Conservation (phyloP, 805 yeast genomes). For the Blastobotrys muscicola region DNA sequence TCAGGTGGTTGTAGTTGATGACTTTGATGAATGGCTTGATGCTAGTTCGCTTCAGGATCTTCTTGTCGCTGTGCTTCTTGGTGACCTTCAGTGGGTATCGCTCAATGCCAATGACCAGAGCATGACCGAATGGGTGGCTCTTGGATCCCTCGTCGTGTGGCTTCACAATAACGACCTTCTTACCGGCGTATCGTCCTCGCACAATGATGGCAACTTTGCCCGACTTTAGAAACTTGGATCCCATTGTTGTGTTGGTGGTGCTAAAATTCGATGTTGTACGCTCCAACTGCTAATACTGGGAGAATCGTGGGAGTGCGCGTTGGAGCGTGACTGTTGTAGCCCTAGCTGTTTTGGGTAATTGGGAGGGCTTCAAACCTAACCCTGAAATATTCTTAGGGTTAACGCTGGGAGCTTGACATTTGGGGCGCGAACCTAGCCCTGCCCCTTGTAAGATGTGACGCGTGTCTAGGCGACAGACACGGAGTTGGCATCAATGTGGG, state of each 20-base stretch:
- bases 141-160: constrained; percentile 99
- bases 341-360: not conserved
- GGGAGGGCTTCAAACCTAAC: no score
- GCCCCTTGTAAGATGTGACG: no score
- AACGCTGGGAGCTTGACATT: no score
- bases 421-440: no score
- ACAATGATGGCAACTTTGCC: constrained; percentile 99
- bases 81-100: constrained; percentile 96
- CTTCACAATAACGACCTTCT: constrained; percentile 98
- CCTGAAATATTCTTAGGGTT: no score
- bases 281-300: not conserved
- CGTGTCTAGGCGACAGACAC: no score
- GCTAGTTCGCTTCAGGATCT: constrained; percentile 93
- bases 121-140: constrained; percentile 98
- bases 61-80: constrained; percentile 91
- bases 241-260: constrained; percentile 22
- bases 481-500: no score
- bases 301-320: not conserved
- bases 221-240: constrained; percentile 99
- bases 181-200: constrained; percentile 99
- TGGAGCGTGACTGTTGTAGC: not conserved
- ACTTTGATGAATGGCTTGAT: constrained; percentile 99
- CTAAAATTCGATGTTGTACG: not conserved
- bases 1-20: constrained; percentile 98
- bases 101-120: constrained; percentile 98